phyloP scores from a whole-genome alignment of 768 basidiomycete species.

The Rhizopogon vinicolor region DNA sequence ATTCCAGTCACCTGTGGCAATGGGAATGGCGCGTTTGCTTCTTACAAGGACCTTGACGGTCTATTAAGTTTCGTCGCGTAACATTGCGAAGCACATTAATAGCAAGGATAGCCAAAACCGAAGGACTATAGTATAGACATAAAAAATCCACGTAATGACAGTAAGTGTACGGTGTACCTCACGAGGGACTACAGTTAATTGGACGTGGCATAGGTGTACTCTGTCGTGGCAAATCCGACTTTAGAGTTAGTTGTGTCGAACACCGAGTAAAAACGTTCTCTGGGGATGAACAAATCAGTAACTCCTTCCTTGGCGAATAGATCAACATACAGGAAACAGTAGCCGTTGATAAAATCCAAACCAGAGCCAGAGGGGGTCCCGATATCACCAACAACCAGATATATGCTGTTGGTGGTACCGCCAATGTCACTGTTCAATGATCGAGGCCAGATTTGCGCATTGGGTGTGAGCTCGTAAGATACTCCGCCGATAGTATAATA shows the following conservation, averaged over 20 bases:
- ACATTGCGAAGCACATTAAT: too few relatives aligned
- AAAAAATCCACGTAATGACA: too few relatives aligned
- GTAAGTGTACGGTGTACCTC: too few relatives aligned
- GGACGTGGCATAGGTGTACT: conserved; percentile 15
- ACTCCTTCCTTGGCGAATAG: conserved; percentile 5
- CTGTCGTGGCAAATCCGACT: conserved; percentile 29
- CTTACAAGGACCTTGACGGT: too few relatives aligned
- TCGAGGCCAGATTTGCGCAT: conserved; percentile 30
- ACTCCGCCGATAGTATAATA: conserved; percentile 4
- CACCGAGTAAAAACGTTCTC: conserved; percentile 32
- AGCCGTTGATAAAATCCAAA: conserved; percentile 10
- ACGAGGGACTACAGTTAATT: not conserved
- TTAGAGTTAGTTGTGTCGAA: conserved; percentile 27
- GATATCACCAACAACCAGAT: conserved; percentile 11
- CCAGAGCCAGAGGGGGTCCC: conserved; percentile 24
- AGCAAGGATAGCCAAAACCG: too few relatives aligned
- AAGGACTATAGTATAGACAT: too few relatives aligned
- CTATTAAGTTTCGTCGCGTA: too few relatives aligned
- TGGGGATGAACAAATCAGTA: not conserved
- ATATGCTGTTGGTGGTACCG: conserved; percentile 9
- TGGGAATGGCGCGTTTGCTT: too few relatives aligned
- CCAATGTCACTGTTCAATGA: conserved; percentile 30
- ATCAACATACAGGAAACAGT: not conserved
- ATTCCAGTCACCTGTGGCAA: too few relatives aligned
- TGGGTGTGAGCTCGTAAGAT: conserved; percentile 23